Base-by-base conservation (phyloP, 371 early-diverging fungal species). In the Batrachochytrium dendrobatidis region DNA sequence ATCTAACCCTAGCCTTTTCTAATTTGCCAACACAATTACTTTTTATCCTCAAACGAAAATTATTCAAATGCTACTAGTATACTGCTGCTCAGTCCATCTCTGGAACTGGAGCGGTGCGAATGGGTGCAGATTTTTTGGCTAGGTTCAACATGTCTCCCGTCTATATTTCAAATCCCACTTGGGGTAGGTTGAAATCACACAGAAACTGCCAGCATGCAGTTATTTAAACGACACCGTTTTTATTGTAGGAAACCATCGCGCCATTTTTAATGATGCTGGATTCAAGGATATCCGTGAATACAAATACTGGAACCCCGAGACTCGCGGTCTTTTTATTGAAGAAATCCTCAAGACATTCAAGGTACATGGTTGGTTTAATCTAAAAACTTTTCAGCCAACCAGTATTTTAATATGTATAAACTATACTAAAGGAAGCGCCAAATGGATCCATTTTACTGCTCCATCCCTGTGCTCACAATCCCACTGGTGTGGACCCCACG, bases 381-480 rank as follows among this genome's bases (percentile, higher is more conserved):
- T 35, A 49, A 3, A n/a, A n/a, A n/a, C n/a, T n/a, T n/a, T n/a
- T n/a, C n/a, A n/a, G n/a, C n/a, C n/a, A n/a, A n/a, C n/a, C n/a
- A n/a, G n/a, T n/a, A n/a, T n/a, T n/a, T n/a, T n/a, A n/a, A n/a
- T n/a, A n/a, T n/a, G n/a, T n/a, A n/a, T n/a, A n/a, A n/a, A n/a
- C n/a, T n/a, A n/a, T n/a, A 22, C 68, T 70, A 32, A 67, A 85
- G 60, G 65, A 62, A 6, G 94, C 95, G 22, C 87, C 87, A 24
- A 65, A 74, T 26, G 83, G 86, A 25, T 88, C 89, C 26, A 86
- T 92, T 59, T 69, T 93, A 59, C 68, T 92, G 30, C 70, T 86
- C 31, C 89, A 94, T 77, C 89, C 92, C 18, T 94, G 95, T 66
- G 95, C 92, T 17, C 95, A 93, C 77, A 97, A 97, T 77, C 97